Evolutionary conservation across 2,329 filamentous ascomycete species (phyloP).

Genomic region (Aureobasidium mangrovei): DNA sequence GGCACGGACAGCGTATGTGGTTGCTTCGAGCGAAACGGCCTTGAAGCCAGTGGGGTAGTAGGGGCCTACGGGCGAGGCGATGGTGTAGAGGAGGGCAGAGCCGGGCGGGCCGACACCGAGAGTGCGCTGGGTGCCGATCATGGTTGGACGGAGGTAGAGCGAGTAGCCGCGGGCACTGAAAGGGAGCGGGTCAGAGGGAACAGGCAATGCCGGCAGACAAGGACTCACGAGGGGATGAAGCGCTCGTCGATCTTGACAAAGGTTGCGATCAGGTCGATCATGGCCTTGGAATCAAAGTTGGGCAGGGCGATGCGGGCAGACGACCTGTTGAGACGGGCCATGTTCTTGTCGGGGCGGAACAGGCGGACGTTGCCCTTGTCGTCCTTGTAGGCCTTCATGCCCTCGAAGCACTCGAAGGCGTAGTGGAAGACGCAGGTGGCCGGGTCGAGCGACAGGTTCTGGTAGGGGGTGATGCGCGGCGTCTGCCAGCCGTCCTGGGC

Average conservation of each 20-base stretch:
- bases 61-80: slow-evolving; percentile 90
- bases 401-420: slow-evolving; percentile 95
- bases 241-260: slow-evolving; percentile 74
- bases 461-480: slow-evolving; percentile 82
- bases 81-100: slow-evolving; percentile 85
- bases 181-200: neutral
- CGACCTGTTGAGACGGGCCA: slow-evolving; percentile 88
- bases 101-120: slow-evolving; percentile 88
- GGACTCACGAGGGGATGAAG: slow-evolving; percentile 70
- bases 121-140: slow-evolving; percentile 94
- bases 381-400: slow-evolving; percentile 99
- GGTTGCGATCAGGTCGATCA: slow-evolving; percentile 74
- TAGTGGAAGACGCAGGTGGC: slow-evolving; percentile 98
- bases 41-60: slow-evolving; percentile 99
- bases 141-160: slow-evolving; percentile 87
- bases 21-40: slow-evolving; percentile 88
- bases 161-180: slow-evolving; percentile 59
- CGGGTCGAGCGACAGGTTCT: slow-evolving; percentile 93
- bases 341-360: slow-evolving; percentile 94
- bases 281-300: slow-evolving; percentile 63
- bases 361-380: slow-evolving; percentile 67
- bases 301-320: slow-evolving; percentile 86
- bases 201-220: neutral
- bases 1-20: slow-evolving; percentile 89
- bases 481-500: slow-evolving; percentile 72